Conservation (phyloP, 2,329 filamentous ascomycete genomes). For the Lasiodiplodia theobromae region DNA sequence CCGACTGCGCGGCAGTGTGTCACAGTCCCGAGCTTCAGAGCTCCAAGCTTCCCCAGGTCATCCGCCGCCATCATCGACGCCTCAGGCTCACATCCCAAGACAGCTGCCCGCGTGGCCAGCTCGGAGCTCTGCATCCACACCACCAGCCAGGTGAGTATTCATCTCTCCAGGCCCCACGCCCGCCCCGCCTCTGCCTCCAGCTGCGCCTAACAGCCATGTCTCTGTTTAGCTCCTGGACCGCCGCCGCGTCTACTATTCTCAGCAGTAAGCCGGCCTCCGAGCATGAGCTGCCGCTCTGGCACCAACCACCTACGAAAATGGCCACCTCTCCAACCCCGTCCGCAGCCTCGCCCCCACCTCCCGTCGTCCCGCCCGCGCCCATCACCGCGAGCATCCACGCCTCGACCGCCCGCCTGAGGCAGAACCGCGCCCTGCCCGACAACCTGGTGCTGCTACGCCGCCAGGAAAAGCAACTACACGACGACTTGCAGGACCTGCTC, state of each 20-base stretch:
- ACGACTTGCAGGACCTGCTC: conserved; percentile 64
- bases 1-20: background rate
- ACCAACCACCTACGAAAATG: conserved; percentile 6
- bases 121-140: background rate
- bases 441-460: conserved; percentile 59
- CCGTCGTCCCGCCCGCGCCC: conserved; percentile 32
- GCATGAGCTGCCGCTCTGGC: conserved; percentile 28
- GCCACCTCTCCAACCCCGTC: conserved; percentile 4
- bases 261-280: background rate
- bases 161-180: background rate
- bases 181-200: background rate
- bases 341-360: conserved; percentile 15
- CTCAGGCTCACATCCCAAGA: conserved; percentile 1
- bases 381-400: conserved; percentile 32
- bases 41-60: background rate
- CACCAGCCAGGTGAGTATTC: background rate
- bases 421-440: conserved; percentile 39
- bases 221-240: conserved; percentile 10
- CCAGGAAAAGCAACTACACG: conserved; percentile 62
- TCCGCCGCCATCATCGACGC: background rate
- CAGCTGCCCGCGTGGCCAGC: conserved; percentile 13
- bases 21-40: background rate
- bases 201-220: conserved; percentile 15
- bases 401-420: conserved; percentile 26
- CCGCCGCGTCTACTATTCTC: conserved; percentile 7